These are phyloP conservation scores for Aureobasidium zeae DNA, from an alignment of 2,329 filamentous ascomycete genomes.

Conservation along the genomic window DNA sequence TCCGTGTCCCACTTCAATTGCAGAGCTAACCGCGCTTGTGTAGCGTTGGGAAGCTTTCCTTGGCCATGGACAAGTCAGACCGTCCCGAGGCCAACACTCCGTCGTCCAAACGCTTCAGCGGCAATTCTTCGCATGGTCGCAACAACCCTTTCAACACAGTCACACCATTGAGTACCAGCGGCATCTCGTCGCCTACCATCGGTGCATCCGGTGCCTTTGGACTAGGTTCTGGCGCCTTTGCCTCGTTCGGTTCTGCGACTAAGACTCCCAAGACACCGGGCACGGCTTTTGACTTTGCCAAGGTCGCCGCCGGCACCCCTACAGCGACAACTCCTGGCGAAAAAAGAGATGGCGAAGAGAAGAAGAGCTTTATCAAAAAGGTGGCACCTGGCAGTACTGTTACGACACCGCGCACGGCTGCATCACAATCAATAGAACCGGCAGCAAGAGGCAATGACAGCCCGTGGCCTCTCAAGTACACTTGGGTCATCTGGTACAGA, in stretches of 20 bases:
- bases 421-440: constrained; percentile 19
- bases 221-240: constrained; percentile 88
- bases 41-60: constrained; percentile 82
- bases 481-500: constrained; percentile 95
- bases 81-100: constrained; percentile 43
- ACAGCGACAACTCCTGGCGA: constrained; percentile 49
- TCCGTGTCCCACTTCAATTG: constrained; percentile 12
- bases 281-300: constrained; percentile 68
- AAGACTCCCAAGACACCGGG: constrained; percentile 84
- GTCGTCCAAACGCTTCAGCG: constrained; percentile 63
- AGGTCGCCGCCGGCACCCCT: constrained; percentile 39
- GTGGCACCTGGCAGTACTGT: constrained; percentile 13
- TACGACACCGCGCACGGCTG: constrained; percentile 11
- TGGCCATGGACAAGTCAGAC: constrained; percentile 61
- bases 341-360: constrained; percentile 50
- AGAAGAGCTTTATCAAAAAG: constrained; percentile 17
- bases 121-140: constrained; percentile 62
- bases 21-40: constrained; percentile 2
- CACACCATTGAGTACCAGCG: constrained; percentile 57
- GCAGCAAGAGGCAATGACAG: constrained; percentile 30
- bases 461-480: constrained; percentile 58
- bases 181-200: constrained; percentile 63
- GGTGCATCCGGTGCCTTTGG: constrained; percentile 80
- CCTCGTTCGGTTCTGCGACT: constrained; percentile 72
- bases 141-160: constrained; percentile 71